Base-by-base conservation (phyloP, 768 basidiomycete genomes). In the Mycena kentingensis region DNA sequence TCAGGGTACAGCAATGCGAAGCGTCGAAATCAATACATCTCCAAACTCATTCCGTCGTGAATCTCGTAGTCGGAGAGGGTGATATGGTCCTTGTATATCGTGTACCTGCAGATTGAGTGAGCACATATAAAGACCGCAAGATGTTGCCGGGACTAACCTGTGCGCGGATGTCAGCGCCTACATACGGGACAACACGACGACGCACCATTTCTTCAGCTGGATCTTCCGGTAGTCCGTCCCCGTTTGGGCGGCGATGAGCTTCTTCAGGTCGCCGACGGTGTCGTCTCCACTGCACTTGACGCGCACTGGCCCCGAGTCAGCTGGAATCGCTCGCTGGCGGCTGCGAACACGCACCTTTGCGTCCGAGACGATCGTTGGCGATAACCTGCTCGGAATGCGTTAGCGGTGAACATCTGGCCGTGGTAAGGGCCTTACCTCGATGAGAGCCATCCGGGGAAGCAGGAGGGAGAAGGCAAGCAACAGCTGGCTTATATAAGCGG, bases 221-320 rank as follows among this genome's bases (percentile, higher is more conserved):
- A 99, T 96, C 82, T 96, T 98, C 28, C 70, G 73, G 4, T 73
- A 63, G 64, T 92, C 84, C 15, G 96, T 97, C 48, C 97, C 97
- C 0, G 83, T 97, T 70, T 99, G 97, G 0, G 94, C 96, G 2
- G 88, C 96, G 61, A 99, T 98, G 54, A 99, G 85, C 70, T 88
- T 89, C 81, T 98, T 98, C 57, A 99, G 78, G 67, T 98, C 96
- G 35, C 96, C 96, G 29, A 99, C 92, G 1, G 97, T 98, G 67
- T 99, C 97, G 13, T 96, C 87, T 4, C 92, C 83, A 69, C 86
- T 88, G 75, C 95, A 97, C 72, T 98, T 97, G 65, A 98, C 93
- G 59, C 92, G 88, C 55, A 97, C 95, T 97, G 57, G 19, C 26
- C n/a, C 15, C 12, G 21, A 50, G 35, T 51, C 29, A 13, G 15